These are phyloP conservation scores for Penicillium sp. DNA, from an alignment of 2,329 filamentous ascomycete genomes.

Conservation along the genomic window DNA sequence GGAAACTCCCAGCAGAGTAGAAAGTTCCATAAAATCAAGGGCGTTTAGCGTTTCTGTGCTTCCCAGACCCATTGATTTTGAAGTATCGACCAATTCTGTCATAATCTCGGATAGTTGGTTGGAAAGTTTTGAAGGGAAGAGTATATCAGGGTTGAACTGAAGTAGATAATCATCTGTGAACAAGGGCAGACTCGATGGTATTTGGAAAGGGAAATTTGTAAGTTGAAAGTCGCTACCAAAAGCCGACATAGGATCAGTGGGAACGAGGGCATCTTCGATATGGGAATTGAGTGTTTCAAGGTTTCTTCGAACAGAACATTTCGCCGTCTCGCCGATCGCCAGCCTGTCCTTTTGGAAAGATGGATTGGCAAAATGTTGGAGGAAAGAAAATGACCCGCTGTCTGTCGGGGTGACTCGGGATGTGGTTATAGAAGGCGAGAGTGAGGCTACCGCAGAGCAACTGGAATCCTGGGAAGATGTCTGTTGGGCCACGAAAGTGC, in stretches of 20 bases:
- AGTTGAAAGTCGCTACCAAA: constrained; percentile 14
- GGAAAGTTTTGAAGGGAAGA: constrained; percentile 24
- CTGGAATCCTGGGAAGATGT: neutral
- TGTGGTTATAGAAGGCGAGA: constrained; percentile 4
- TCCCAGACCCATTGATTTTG: constrained; percentile 24
- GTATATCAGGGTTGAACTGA: constrained; percentile 15
- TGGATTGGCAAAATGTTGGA: constrained; percentile 31
- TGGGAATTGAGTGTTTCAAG: constrained; percentile 28
- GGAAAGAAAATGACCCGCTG: constrained; percentile 26
- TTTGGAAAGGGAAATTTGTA: constrained; percentile 13
- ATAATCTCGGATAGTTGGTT: constrained; percentile 27
- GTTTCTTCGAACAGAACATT: constrained; percentile 27
- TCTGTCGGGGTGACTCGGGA: neutral
- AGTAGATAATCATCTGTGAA: constrained; percentile 19
- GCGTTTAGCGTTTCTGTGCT: neutral
- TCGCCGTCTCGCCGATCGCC: constrained; percentile 33
- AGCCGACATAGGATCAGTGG: constrained; percentile 17
- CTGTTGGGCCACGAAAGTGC: constrained; percentile 16
- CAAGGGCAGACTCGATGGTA: neutral
- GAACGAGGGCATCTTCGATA: constrained; percentile 27
- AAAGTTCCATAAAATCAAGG: constrained; percentile 20
- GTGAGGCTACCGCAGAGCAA: neutral
- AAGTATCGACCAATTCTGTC: constrained; percentile 29
- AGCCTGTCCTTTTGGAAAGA: constrained; percentile 27
- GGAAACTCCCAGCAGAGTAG: constrained; percentile 23